phyloP scores from a whole-genome alignment of 2,329 filamentous ascomycete genomes.

The Calonectria montana region DNA sequence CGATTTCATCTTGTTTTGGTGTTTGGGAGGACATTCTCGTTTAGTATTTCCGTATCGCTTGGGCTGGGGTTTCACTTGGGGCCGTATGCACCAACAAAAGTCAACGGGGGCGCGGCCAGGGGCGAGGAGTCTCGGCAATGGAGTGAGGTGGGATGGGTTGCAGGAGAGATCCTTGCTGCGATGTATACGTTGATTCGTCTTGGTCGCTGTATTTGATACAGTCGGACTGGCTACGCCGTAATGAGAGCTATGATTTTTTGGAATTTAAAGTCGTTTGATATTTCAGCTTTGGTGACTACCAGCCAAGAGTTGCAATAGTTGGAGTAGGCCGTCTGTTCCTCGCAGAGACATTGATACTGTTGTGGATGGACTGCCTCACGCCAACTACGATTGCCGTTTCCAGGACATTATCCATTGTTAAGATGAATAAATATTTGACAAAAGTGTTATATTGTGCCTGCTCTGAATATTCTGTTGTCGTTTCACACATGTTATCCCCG shows the following conservation, averaged over 20 bases:
- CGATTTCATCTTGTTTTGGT: conserved; percentile 32
- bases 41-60: conserved; percentile 22
- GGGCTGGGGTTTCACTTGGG: conserved; percentile 23
- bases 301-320: no score
- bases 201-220: conserved; percentile 39
- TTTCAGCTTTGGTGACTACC: background rate
- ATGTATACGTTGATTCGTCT: conserved; percentile 35
- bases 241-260: conserved; percentile 46
- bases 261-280: conserved; percentile 1
- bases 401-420: background rate
- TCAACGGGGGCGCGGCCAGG: conserved; percentile 7
- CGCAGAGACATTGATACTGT: no score
- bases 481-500: background rate
- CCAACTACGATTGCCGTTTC: background rate
- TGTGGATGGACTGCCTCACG: no score
- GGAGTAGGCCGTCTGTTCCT: no score
- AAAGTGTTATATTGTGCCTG: no score
- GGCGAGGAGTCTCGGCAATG: conserved; percentile 20
- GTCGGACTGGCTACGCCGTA: conserved; percentile 41
- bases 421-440: background rate
- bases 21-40: conserved; percentile 35
- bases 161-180: conserved; percentile 21
- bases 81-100: conserved; percentile 26
- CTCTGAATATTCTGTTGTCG: no score
- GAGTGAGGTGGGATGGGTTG: conserved; percentile 21